Base-by-base conservation (phyloP, 139 green algal species). In the Protoeuglena noctilucae region DNA sequence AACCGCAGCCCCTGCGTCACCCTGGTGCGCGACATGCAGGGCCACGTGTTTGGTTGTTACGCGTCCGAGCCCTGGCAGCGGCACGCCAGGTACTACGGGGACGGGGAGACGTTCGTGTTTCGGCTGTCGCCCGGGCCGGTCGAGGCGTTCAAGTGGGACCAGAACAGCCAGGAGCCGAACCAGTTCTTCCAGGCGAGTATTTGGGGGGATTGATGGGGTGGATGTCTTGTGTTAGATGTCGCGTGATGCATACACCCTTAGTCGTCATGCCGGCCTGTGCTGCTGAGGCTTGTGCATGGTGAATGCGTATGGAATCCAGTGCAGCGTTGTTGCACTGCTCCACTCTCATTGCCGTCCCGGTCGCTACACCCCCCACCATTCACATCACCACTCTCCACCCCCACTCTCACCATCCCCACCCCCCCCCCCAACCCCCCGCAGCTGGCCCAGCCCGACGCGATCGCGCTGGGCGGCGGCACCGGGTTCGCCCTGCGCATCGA, bases 161-260 rank as follows among this genome's bases (percentile, higher is more conserved):
- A 51, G 18, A 49, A 9, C 14, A 14, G 7, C 40, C 47, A 67
- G 16, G 28, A 53, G 2, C 79, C 76, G 64, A 88, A 88, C 52
- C 74, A 88, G 60, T 88, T 80, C 57, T 88, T 85, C 67, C 68
- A 76, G 68, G n/a, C n/a, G n/a, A n/a, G n/a, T n/a, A n/a, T n/a
- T n/a, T n/a, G n/a, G n/a, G n/a, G n/a, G n/a, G n/a, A n/a, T n/a
- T n/a, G n/a, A n/a, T n/a, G n/a, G n/a, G n/a, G n/a, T n/a, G n/a
- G n/a, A n/a, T n/a, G n/a, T n/a, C n/a, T 82, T 80, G 47, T 71
- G 60, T n/a, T 70, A 62, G 6, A 66, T 51, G 16, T 66, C 84
- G 14, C 47, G 19, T 16, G 47, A 53, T 51, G 19, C 14, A 18
- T 9, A 28, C 45, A 27, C 6, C 45, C 45, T 51, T 27, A 6